Base-by-base conservation (phyloP, 805 yeast species). In the Candida ficus region DNA sequence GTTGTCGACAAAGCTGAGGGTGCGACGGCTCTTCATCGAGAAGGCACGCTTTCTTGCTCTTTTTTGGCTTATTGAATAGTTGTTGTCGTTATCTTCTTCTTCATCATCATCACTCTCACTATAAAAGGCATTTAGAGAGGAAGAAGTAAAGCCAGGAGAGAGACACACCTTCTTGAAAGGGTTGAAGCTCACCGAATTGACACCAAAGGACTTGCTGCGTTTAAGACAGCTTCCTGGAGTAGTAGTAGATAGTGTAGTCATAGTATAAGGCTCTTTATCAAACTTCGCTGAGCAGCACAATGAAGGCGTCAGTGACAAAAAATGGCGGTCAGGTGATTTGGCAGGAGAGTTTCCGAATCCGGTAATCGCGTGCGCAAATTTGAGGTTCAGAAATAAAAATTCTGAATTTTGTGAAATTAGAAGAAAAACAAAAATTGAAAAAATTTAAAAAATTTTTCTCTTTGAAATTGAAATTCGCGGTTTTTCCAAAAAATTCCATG, bases 241-340 rank as follows among this genome's bases (percentile, higher is more conserved):
- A 17, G 11, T 47, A 7, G 7, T 19, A 19, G n/a, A n/a, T n/a
- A n/a, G n/a, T n/a, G n/a, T n/a, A n/a, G n/a, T n/a, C n/a, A n/a
- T n/a, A n/a, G n/a, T n/a, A n/a, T n/a, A n/a, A n/a, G n/a, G n/a
- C n/a, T n/a, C n/a, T n/a, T n/a, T 31, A 34, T 46, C 35, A 26
- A 33, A 43, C 37, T 33, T 21, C 37, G 32, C 57, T 54, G 57
- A 53, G 41, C 58, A 46, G 58, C 58, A 38, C 60, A 56, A 48
- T 50, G 31, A 55, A 55, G 60, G 56, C 56, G 60, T 55, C 58
- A 56, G 57, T 13, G 29, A 39, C n/a, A n/a, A n/a, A n/a, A n/a
- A n/a, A n/a, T n/a, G n/a, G n/a, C n/a, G n/a, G 20, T 29, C 16
- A 19, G n/a, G 10, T 12, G 12, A 17, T 16, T 29, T 29, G 20